Evolutionary conservation across 1,284 basidiomycete species (phyloP).

Genomic region (Ustilago sp.): DNA sequence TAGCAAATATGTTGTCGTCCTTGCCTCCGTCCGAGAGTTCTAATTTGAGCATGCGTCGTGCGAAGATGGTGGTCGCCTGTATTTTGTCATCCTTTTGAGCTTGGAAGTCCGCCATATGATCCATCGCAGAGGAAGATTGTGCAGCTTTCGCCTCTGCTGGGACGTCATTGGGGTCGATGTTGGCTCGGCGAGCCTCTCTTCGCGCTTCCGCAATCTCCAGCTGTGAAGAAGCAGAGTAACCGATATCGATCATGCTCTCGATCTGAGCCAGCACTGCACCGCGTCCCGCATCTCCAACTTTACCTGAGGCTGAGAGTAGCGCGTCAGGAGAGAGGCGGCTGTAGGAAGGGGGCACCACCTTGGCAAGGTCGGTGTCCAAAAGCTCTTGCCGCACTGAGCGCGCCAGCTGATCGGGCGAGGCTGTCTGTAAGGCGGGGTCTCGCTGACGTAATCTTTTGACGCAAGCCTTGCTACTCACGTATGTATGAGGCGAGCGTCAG

Average conservation of each 20-base stretch:
- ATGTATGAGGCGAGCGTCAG: neutral
- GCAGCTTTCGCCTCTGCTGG: conserved; percentile 17
- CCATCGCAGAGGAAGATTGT: conserved; percentile 72
- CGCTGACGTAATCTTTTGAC: conserved; percentile 15
- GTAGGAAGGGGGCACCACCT: conserved; percentile 16
- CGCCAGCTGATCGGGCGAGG: conserved; percentile 34
- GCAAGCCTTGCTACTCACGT: conserved; percentile 3
- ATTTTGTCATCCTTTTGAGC: conserved; percentile 48
- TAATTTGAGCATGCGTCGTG: conserved; percentile 90
- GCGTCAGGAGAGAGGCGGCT: conserved; percentile 4
- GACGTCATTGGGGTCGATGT: conserved; percentile 32
- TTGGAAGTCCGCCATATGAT: conserved; percentile 51
- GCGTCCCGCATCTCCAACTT: conserved; percentile 20
- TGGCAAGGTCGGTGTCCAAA: conserved; percentile 34
- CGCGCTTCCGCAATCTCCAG: conserved; percentile 51
- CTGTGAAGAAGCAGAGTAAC: conserved; percentile 37
- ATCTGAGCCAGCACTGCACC: conserved; percentile 36
- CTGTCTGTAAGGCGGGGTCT: neutral
- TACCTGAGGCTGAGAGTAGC: conserved; percentile 5
- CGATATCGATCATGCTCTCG: conserved; percentile 48
- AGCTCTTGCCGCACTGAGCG: conserved; percentile 33
- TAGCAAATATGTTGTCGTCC: conserved; percentile 80
- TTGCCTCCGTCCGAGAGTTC: conserved; percentile 90
- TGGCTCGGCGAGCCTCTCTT: conserved; percentile 30
- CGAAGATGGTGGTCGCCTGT: conserved; percentile 84